Percentiles rank a stretch among this genome's conserved stretches.
These are phyloP conservation scores for Tremella mesenterica DNA, from an alignment of 768 basidiomycete species.

Conservation along the genomic window DNA sequence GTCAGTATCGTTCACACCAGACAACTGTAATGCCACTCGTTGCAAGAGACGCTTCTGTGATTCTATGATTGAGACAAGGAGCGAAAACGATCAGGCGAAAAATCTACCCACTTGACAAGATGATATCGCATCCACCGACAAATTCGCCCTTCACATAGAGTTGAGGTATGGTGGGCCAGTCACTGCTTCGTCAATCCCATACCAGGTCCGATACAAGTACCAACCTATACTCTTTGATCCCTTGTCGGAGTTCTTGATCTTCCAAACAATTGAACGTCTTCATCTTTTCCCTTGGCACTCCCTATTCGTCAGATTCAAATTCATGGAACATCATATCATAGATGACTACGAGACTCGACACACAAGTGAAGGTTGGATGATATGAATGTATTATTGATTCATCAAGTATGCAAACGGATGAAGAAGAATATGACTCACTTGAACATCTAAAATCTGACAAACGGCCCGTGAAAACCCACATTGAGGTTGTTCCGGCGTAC, in stretches of 20 bases:
- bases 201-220: constrained; percentile 43
- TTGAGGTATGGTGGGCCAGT: constrained; percentile 98
- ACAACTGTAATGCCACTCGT: too few species aligned
- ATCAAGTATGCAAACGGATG: neutral
- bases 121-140: constrained; percentile 91
- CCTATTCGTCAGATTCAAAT: constrained; percentile 49
- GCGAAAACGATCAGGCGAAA: neutral
- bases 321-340: too few species aligned
- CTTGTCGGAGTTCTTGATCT: constrained; percentile 69
- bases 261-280: constrained; percentile 83
- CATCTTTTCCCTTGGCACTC: constrained; percentile 69
- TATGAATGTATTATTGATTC: neutral
- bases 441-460: constrained; percentile 70
- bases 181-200: constrained; percentile 49
- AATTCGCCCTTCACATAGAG: constrained; percentile 92
- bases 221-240: constrained; percentile 95
- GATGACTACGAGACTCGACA: too few species aligned
- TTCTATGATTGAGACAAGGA: neutral
- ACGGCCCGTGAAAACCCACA: constrained; percentile 96
- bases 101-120: constrained; percentile 66
- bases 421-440: constrained; percentile 27
- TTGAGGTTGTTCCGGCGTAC: constrained; percentile 71
- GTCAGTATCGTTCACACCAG: constrained; percentile 2
- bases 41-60: too few species aligned
- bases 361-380: too few species aligned